Percentiles rank a stretch among this genome's conserved stretches.
Conservation (phyloP, 306 rosid genomes). For the Gastrolobium bilobum region DNA sequence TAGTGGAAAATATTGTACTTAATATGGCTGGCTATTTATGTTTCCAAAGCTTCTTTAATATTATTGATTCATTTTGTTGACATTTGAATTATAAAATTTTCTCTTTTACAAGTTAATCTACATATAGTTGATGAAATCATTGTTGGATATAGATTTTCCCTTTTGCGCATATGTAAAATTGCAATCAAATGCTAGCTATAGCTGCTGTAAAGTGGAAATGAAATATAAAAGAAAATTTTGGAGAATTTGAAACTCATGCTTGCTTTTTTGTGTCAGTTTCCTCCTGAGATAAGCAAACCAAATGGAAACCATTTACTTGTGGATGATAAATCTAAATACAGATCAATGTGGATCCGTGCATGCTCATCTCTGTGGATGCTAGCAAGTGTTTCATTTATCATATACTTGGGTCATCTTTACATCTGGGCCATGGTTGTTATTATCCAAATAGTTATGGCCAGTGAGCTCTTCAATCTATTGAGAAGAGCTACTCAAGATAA, state of each 20-base stretch:
- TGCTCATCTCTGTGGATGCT: slow-evolving; percentile 94
- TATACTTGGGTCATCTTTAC: slow-evolving; percentile 93
- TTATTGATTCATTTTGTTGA: neutral
- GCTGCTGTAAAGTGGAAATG: neutral
- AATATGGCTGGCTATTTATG: neutral
- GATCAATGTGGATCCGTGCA: slow-evolving; percentile 87
- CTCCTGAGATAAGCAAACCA: slow-evolving; percentile 65
- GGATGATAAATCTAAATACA: slow-evolving; percentile 79
- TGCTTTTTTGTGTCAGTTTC: slow-evolving; percentile 56
- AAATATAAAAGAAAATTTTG: neutral
- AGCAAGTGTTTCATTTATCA: slow-evolving; percentile 64
- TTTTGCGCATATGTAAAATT: neutral
- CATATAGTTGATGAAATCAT: slow-evolving; percentile 23
- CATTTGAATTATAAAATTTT: neutral
- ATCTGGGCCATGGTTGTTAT: slow-evolving; percentile 90
- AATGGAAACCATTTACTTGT: slow-evolving; percentile 78
- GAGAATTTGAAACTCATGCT: slow-evolving; percentile 35
- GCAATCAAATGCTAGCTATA: neutral
- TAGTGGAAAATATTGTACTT: neutral
- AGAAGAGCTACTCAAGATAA: slow-evolving; percentile 82
- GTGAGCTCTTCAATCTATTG: slow-evolving; percentile 89
- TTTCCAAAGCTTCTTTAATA: neutral
- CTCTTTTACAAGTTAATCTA: neutral
- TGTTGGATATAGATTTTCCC: slow-evolving; percentile 10
- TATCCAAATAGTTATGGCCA: slow-evolving; percentile 93